Conservation (phyloP, 106 monocot genomes). For the Vanilla planifolia region DNA sequence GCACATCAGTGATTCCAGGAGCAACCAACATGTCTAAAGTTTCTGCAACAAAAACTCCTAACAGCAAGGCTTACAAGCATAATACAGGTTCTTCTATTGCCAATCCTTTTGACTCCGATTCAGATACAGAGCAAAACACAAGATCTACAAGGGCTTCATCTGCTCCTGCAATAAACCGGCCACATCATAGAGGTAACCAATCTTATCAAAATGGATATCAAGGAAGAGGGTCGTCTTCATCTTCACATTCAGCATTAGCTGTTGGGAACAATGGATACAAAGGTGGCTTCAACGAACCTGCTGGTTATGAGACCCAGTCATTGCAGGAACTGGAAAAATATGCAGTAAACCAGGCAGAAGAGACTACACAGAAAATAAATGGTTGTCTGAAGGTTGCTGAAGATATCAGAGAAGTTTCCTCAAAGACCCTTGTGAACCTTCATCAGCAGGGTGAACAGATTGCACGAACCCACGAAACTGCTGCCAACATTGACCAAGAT, state of each 20-base stretch:
- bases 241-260: conserved; percentile 3
- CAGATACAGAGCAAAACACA: conserved; percentile 24
- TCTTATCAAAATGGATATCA: conserved; percentile 4
- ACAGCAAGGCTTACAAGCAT: conserved; percentile 13
- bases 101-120: conserved; percentile 66
- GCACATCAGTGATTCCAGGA: background rate
- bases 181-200: background rate
- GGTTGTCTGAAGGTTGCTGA: conserved; percentile 66
- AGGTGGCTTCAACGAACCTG: conserved; percentile 52
- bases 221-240: conserved; percentile 15
- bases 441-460: conserved; percentile 85
- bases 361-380: conserved; percentile 51
- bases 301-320: conserved; percentile 55
- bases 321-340: conserved; percentile 62
- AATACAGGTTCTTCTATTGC: conserved; percentile 2
- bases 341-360: conserved; percentile 55
- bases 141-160: conserved; percentile 24
- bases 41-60: conserved; percentile 12
- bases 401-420: conserved; percentile 55
- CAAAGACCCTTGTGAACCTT: conserved; percentile 50
- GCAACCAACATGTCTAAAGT: conserved; percentile 9
- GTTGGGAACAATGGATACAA: conserved; percentile 23
- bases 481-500: conserved; percentile 51
- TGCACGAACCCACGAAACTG: conserved; percentile 38
- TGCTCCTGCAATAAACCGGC: conserved; percentile 7